phyloP scores from a whole-genome alignment of 1,284 basidiomycete genomes.

The Leccinum pachyderme region DNA sequence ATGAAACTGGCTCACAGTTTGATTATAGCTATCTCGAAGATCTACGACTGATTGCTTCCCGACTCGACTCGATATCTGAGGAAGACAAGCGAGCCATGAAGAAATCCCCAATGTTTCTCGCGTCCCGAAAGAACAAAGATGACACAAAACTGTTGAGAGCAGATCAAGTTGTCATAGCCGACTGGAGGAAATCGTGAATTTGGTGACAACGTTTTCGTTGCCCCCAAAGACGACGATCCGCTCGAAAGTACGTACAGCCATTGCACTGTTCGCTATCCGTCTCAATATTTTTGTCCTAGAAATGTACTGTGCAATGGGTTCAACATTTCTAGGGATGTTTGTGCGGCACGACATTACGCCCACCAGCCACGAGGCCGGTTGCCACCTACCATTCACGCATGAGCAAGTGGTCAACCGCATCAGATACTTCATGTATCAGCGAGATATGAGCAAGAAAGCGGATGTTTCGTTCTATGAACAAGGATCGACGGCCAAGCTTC shows the following conservation, averaged over 20 bases:
- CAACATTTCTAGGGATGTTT: slow-evolving; percentile 19
- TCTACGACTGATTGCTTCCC: slow-evolving; percentile 19
- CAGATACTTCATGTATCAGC: slow-evolving; percentile 14
- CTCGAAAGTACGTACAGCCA: slow-evolving; percentile 22
- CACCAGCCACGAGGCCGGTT: not conserved
- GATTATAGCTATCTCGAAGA: slow-evolving; percentile 23
- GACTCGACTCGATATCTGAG: slow-evolving; percentile 13
- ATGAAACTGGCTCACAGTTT: slow-evolving; percentile 7
- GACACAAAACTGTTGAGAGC: slow-evolving; percentile 9
- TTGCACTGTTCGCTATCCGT: not conserved
- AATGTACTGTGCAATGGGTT: slow-evolving; percentile 23
- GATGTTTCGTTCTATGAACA: not conserved
- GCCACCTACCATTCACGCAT: not conserved
- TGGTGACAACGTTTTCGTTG: slow-evolving; percentile 15
- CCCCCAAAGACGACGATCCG: slow-evolving; percentile 20
- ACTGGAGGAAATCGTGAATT: slow-evolving; percentile 26
- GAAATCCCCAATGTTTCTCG: slow-evolving; percentile 22
- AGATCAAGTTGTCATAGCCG: slow-evolving; percentile 20
- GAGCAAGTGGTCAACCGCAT: slow-evolving; percentile 13
- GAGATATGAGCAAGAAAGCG: slow-evolving; percentile 6
- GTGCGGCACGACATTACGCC: slow-evolving; percentile 16
- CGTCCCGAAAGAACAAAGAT: not conserved
- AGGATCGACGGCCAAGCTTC: not conserved
- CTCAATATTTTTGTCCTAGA: not conserved
- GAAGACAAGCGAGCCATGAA: slow-evolving; percentile 16